These are phyloP conservation scores for Zychaea mexicana DNA, from an alignment of 371 early-diverging fungal genomes.

Conservation along the genomic window DNA sequence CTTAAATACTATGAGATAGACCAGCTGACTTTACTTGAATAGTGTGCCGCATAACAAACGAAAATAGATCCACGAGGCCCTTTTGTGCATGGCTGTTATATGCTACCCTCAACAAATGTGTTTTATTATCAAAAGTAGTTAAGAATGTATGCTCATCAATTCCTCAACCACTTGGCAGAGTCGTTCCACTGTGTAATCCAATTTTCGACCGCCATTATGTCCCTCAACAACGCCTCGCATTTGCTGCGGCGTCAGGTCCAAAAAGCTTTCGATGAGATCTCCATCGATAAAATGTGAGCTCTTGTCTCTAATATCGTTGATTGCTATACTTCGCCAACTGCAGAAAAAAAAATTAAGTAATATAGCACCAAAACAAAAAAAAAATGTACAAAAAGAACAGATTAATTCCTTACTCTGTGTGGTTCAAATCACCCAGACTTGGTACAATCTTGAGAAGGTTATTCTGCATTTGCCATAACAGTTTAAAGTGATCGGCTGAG, in stretches of 20 bases:
- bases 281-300: constrained; percentile 87
- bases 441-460: constrained; percentile 67
- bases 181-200: constrained; percentile 48
- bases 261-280: constrained; percentile 85
- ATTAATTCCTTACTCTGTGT: constrained; percentile 57
- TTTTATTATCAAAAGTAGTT: neutral
- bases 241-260: constrained; percentile 71
- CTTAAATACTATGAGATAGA: too few relatives aligned
- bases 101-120: neutral
- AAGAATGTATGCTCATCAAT: constrained; percentile 51
- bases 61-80: too few relatives aligned
- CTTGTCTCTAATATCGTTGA: constrained; percentile 54
- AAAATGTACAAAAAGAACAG: neutral
- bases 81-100: neutral
- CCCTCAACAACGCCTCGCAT: constrained; percentile 66
- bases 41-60: too few relatives aligned
- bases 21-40: too few relatives aligned
- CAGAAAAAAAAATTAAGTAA: neutral
- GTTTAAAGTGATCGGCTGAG: constrained; percentile 57
- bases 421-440: constrained; percentile 68
- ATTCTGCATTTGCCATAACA: constrained; percentile 73
- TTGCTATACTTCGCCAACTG: constrained; percentile 72
- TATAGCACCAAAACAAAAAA: neutral
- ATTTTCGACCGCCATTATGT: constrained; percentile 41
- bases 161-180: constrained; percentile 55